Conservation (phyloP, 2,329 filamentous ascomycete species). For the Monosporascus sp. region DNA sequence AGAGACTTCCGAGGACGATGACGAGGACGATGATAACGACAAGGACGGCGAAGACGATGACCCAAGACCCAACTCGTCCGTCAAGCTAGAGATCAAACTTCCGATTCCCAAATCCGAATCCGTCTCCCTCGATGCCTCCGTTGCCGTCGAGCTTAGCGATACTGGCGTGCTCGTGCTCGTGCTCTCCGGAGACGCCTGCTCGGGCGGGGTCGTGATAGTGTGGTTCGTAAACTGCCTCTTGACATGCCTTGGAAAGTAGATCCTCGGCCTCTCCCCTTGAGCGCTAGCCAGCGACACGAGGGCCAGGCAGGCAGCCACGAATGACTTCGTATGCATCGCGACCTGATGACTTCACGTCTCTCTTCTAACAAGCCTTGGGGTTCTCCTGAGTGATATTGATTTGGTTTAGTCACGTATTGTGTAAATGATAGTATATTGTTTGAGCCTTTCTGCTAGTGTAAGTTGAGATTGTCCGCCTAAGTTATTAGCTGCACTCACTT, state of each 20-base stretch:
- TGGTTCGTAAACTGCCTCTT: slow-evolving; percentile 33
- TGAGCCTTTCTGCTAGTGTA: slow-evolving; percentile 8
- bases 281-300: slow-evolving; percentile 30
- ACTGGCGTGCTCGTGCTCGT: neutral
- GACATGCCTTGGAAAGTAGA: slow-evolving; percentile 38
- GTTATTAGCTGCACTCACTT: slow-evolving; percentile 19
- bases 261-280: slow-evolving; percentile 31
- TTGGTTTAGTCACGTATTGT: slow-evolving; percentile 8
- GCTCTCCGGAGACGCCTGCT: slow-evolving; percentile 12
- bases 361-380: neutral
- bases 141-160: no score
- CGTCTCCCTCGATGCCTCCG: slow-evolving; percentile 6
- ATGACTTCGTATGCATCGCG: slow-evolving; percentile 23
- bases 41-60: neutral
- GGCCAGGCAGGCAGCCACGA: slow-evolving; percentile 31
- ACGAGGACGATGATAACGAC: neutral
- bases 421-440: slow-evolving; percentile 19
- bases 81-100: slow-evolving; percentile 19
- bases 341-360: slow-evolving; percentile 9
- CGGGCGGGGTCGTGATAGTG: slow-evolving; percentile 23
- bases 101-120: slow-evolving; percentile 19
- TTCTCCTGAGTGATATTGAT: neutral
- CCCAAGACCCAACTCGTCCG: slow-evolving; percentile 1
- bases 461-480: neutral
- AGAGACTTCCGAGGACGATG: no score